Percentiles rank a stretch among this genome's conserved stretches.
Evolutionary conservation across 768 basidiomycete species (phyloP).

Genomic region (Tylopilus felleus): DNA sequence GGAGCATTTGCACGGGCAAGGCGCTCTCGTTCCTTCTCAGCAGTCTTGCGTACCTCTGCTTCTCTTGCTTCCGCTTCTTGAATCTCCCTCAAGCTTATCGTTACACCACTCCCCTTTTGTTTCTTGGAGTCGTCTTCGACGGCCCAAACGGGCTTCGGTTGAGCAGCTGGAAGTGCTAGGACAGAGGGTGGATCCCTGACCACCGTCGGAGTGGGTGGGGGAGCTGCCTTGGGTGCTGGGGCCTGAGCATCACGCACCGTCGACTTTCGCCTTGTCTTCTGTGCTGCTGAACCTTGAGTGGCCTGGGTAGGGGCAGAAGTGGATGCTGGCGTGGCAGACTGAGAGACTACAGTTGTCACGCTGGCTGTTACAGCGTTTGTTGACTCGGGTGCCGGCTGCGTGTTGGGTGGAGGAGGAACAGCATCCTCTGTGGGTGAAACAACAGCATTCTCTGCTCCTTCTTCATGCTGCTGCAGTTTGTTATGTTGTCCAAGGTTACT

Average conservation of each 20-base stretch:
- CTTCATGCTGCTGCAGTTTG: slow-evolving; percentile 44
- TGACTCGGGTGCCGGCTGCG: slow-evolving; percentile 12
- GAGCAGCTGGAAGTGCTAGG: slow-evolving; percentile 19
- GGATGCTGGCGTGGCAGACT: slow-evolving; percentile 7
- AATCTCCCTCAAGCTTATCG: slow-evolving; percentile 85
- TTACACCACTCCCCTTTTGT: slow-evolving; percentile 38
- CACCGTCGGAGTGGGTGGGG: slow-evolving; percentile 3
- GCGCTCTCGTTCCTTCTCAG: slow-evolving; percentile 69
- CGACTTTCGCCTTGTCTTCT: slow-evolving; percentile 29
- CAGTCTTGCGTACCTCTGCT: slow-evolving; percentile 69
- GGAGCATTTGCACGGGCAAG: slow-evolving; percentile 44
- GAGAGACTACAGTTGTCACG: background rate
- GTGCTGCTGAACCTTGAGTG: slow-evolving; percentile 20
- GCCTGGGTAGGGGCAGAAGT: slow-evolving; percentile 10
- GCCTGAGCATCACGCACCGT: slow-evolving; percentile 24
- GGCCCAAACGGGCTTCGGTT: slow-evolving; percentile 58
- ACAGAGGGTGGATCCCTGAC: slow-evolving; percentile 26
- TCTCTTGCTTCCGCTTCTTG: slow-evolving; percentile 90
- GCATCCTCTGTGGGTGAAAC: slow-evolving; percentile 19
- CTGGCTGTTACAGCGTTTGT: slow-evolving; percentile 6
- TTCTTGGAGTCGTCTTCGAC: slow-evolving; percentile 69
- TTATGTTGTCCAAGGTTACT: slow-evolving; percentile 60
- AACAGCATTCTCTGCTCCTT: slow-evolving; percentile 13
- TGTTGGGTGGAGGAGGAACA: slow-evolving; percentile 12
- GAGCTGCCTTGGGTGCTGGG: slow-evolving; percentile 17